Base-by-base conservation (phyloP, 768 basidiomycete genomes). In the Termitomyces sp. region DNA sequence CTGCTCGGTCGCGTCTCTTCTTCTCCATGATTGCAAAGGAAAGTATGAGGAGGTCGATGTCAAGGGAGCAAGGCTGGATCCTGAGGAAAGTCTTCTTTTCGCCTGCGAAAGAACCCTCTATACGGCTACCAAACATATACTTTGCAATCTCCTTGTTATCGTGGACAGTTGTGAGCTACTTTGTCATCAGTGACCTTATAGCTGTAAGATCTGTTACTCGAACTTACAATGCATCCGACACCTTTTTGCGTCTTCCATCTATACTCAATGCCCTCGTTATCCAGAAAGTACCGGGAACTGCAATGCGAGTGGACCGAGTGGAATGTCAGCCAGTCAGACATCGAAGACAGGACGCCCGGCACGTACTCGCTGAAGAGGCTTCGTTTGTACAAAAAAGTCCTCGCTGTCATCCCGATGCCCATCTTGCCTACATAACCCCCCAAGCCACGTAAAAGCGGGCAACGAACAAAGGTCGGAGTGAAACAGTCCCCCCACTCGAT, bases 1-100 rank as follows among this genome's bases (percentile, higher is more conserved):
- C 72, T 1, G 62, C 64, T 44, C 65, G 65, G 40, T 78, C 77
- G 18, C 78, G 72, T 39, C 78, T 69, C 61, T 79, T 79, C 68
- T 76, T 80, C 69, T 81, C 81, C 72, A 82, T 73, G 52, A 84
- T 74, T 52, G 83, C 58, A 57, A 82, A 83, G 16, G 83, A 79
- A 23, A 83, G 65, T 12, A 83, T 66, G 38, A 83, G 67, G 45
- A 83, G 68, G 64, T 83, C 81, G 52, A 80, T 69, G 62, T 82
- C 77, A 20, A 81, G 63, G 27, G 70, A 69, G 52, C 70, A 73
- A n/a, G 80, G 77, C 50, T 80, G 71, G 43, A 82, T 73, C 40
- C 68, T 67, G 23, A 83, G 72, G 22, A 73, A 68, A 39, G 75
- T 70, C 57, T 76, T 81, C 56, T 69, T 71, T 61, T 82, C 73